These are phyloP conservation scores for Cupressus sempervirens DNA, from an alignment of 75 land plant genomes.

Conservation along the genomic window DNA sequence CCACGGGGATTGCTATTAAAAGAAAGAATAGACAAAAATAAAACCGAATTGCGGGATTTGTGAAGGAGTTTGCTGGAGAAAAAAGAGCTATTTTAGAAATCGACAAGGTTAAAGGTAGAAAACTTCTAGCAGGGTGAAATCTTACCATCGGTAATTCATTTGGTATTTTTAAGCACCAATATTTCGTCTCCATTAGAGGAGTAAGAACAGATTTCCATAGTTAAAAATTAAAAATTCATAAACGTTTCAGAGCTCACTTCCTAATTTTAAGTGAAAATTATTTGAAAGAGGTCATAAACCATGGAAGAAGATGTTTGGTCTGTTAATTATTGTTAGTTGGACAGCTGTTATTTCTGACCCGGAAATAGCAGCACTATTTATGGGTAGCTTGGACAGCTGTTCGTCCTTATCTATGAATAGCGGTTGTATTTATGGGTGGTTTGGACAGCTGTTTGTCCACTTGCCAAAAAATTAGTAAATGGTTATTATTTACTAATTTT, in stretches of 20 bases:
- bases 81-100: neutral
- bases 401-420: no score
- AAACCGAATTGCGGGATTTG: neutral
- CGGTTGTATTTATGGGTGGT: no score
- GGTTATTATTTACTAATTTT: no score
- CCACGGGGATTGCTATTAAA: neutral
- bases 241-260: neutral
- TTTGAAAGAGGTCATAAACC: neutral
- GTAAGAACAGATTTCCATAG: neutral
- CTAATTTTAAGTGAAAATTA: neutral
- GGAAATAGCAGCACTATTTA: no score
- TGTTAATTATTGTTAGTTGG: no score
- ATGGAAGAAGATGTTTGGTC: no score
- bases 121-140: neutral
- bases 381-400: no score
- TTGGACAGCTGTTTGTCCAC: no score
- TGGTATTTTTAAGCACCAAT: neutral
- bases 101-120: neutral
- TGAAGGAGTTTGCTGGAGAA: neutral
- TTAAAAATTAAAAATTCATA: neutral
- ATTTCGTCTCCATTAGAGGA: neutral
- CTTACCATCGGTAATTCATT: neutral
- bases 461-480: no score
- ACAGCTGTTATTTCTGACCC: no score
- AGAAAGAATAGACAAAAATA: neutral